Evolutionary conservation across 768 basidiomycete genomes (phyloP).

Genomic region (Russula sp.): DNA sequence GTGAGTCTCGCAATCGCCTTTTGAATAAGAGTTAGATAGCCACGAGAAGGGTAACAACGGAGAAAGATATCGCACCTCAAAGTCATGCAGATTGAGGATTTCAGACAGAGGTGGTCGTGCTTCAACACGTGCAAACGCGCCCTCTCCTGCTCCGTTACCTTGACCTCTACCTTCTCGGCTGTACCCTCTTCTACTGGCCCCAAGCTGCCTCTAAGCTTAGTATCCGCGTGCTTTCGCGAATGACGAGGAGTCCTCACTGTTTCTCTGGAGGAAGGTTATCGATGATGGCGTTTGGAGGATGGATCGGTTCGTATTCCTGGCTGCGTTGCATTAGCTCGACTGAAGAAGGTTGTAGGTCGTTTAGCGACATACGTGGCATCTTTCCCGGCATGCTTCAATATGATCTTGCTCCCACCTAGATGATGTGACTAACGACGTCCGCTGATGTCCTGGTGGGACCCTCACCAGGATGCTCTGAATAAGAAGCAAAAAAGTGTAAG

Average conservation of each 20-base stretch:
- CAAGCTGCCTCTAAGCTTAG: constrained; percentile 40
- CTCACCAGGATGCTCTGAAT: constrained; percentile 30
- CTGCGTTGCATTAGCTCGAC: constrained; percentile 21
- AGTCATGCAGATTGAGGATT: constrained; percentile 90
- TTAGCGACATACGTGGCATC: constrained; percentile 42
- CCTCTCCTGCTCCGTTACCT: constrained; percentile 68
- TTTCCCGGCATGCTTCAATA: constrained; percentile 55
- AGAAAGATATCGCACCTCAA: constrained; percentile 60
- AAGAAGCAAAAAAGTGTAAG: background rate
- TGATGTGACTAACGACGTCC: background rate
- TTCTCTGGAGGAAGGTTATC: constrained; percentile 80
- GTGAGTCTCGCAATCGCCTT: constrained; percentile 82
- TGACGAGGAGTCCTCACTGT: constrained; percentile 41
- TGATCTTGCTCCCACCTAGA: constrained; percentile 49
- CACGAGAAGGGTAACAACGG: background rate
- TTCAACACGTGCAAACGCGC: constrained; percentile 59
- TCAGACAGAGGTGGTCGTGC: constrained; percentile 71
- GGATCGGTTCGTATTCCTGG: constrained; percentile 80
- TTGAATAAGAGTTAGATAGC: constrained; percentile 16
- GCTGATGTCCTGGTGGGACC: background rate
- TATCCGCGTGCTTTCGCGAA: background rate
- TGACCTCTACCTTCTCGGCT: constrained; percentile 57
- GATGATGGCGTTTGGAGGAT: constrained; percentile 78
- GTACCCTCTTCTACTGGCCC: constrained; percentile 71
- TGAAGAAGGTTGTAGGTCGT: background rate